These are phyloP conservation scores for Backusella circina DNA, from an alignment of 192 early-diverging fungal species.

Conservation along the genomic window DNA sequence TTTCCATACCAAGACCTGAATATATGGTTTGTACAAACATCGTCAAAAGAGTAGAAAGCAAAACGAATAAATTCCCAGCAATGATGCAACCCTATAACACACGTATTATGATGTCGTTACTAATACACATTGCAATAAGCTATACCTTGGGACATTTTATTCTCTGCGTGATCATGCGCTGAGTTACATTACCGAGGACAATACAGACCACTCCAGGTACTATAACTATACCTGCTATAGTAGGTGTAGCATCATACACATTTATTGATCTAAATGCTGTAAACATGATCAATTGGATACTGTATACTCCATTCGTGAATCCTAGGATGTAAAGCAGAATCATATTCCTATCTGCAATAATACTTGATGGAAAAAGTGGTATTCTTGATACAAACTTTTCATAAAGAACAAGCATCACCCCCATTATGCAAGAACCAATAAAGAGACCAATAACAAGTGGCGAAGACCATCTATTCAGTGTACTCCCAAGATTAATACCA, in stretches of 20 bases:
- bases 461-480: neutral
- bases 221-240: neutral
- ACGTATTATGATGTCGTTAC: neutral
- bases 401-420: neutral
- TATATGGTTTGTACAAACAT: neutral
- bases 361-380: neutral
- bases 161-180: neutral
- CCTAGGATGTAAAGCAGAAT: neutral
- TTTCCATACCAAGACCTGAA: neutral
- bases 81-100: neutral
- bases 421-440: neutral
- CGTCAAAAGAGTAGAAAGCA: neutral
- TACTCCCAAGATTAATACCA: neutral
- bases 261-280: neutral
- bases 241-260: neutral
- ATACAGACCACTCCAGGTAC: neutral
- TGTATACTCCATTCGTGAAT: neutral
- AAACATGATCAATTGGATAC: neutral
- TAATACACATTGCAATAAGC: neutral
- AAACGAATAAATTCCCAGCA: neutral
- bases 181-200: neutral
- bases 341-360: neutral
- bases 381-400: neutral
- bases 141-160: neutral
- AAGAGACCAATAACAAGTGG: neutral